Evolutionary conservation across 1,284 basidiomycete genomes (phyloP).

Genomic region (Ceratobasidium papillatum): DNA sequence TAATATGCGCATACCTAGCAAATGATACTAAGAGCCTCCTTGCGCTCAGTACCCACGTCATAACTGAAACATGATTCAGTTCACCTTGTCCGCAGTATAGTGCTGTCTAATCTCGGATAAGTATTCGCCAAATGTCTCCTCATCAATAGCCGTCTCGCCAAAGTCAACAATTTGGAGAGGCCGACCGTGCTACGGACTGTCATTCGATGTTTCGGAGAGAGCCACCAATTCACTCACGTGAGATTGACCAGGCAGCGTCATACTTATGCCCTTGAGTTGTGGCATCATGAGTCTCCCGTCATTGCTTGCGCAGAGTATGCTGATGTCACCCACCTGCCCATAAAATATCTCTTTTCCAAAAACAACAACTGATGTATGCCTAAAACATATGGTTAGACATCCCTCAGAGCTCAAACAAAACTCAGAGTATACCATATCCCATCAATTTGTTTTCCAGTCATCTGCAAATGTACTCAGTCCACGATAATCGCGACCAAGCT

Average conservation of each 20-base stretch:
- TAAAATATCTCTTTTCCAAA: constrained; percentile 89
- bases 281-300: too few species aligned
- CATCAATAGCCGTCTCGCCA: constrained; percentile 83
- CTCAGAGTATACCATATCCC: constrained; percentile 92
- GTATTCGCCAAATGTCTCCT: constrained; percentile 85
- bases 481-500: constrained; percentile 76
- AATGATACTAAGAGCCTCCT: constrained; percentile 70
- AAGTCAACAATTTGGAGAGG: constrained; percentile 81
- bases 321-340: constrained; percentile 60
- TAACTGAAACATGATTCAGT: constrained; percentile 44
- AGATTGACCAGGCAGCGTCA: constrained; percentile 73
- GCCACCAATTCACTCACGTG: constrained; percentile 61
- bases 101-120: constrained; percentile 74
- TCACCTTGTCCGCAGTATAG: constrained; percentile 86
- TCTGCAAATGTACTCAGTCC: constrained; percentile 76
- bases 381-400: constrained; percentile 48
- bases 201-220: background rate
- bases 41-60: background rate
- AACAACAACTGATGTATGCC: constrained; percentile 90
- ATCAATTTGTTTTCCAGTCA: constrained; percentile 87
- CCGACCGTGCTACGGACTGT: constrained; percentile 70
- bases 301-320: too few species aligned
- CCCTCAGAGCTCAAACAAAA: background rate
- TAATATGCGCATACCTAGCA: constrained; percentile 66
- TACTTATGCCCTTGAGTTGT: constrained; percentile 64